Base-by-base conservation (phyloP, 192 early-diverging fungal genomes). In the Geosiphon pyriformis region DNA sequence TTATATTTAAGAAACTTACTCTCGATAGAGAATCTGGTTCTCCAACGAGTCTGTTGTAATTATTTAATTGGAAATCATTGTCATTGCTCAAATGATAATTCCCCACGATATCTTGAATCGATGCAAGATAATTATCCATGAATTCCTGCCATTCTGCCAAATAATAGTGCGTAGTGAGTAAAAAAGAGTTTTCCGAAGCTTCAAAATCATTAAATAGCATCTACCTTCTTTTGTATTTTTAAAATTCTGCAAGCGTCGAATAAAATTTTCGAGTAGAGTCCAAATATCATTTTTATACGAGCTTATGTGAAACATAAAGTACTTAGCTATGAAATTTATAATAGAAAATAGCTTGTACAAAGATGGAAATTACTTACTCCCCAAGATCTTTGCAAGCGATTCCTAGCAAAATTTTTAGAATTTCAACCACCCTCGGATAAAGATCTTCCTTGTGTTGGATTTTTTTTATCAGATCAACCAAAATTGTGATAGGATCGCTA, bases 241-340 rank as follows among this genome's bases (percentile, higher is more conserved):
- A 51, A 73, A 69, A 52, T 56, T 65, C 17, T 68, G 71, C 23
- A 77, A 62, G 27, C 65, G 69, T 18, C 77, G 75, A 10, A 77
- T 66, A 74, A 84, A 82, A 22, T 72, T 67, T 35, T 72, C 70
- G 2, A 81, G 65, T 17, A 84, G 72, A 12, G 77, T 78, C 80
- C 80, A 84, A 2, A 78, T 65, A 72, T 84, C 80, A 26, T 73
- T 67, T 18, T 70, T 71, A 64, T n/a, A n/a, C n/a, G n/a, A n/a
- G n/a, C n/a, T n/a, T n/a, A n/a, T n/a, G n/a, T n/a, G n/a, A n/a
- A n/a, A n/a, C n/a, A n/a, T n/a, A n/a, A 17, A 6, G 17, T 46
- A 10, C 17, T 46, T 6, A 17, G 17, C 42, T 46, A 46, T 46
- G 6, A 10, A 46, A 46, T 10, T 46, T 10, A 32, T 15, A 0